Conservation (phyloP, 768 basidiomycete genomes). For the Dentipellis fragilis region DNA sequence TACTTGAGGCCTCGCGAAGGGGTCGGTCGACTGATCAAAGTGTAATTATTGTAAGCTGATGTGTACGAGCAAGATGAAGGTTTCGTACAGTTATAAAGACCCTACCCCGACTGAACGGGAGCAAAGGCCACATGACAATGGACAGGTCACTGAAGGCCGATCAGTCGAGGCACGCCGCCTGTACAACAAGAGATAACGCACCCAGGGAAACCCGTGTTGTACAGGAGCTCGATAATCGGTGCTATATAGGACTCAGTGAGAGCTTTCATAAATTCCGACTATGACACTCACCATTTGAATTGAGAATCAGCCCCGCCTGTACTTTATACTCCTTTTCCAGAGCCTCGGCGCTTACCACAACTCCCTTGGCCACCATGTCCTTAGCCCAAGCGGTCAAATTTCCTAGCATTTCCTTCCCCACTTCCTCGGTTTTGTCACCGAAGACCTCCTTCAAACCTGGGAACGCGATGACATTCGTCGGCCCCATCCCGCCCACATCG, state of each 20-base stretch:
- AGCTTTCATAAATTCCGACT: not conserved
- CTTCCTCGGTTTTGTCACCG: conserved; percentile 17
- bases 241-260: not conserved
- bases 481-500: not conserved
- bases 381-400: too few species aligned
- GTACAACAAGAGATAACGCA: not conserved
- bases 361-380: too few species aligned
- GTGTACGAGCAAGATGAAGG: too few species aligned
- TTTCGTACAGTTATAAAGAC: conserved; percentile 32
- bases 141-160: conserved; percentile 26
- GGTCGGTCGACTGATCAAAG: conserved; percentile 29
- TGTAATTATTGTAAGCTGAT: too few species aligned
- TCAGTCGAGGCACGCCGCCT: not conserved
- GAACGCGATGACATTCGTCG: conserved; percentile 36
- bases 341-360: not conserved
- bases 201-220: not conserved
- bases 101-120: conserved; percentile 44
- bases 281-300: not conserved
- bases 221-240: not conserved
- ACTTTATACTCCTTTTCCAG: not conserved
- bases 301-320: not conserved
- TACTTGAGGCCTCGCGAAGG: conserved; percentile 37
- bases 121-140: conserved; percentile 41
- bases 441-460: conserved; percentile 42
- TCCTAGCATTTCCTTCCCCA: too few species aligned